Conservation (phyloP, 2,329 filamentous ascomycete genomes). For the Pestalotiopsis sp. region DNA sequence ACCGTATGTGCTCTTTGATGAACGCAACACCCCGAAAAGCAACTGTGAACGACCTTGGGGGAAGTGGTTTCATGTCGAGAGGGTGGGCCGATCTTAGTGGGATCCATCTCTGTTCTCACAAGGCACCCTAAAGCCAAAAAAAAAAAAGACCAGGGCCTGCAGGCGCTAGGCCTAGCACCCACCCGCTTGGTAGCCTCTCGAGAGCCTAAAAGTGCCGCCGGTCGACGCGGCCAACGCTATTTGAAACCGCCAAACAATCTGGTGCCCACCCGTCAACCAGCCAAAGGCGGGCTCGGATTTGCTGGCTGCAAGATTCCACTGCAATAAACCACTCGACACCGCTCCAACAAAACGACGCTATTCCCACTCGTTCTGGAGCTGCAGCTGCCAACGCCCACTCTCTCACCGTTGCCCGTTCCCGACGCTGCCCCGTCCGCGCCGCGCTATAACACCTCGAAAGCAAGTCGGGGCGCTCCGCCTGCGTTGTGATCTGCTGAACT, state of each 20-base stretch:
- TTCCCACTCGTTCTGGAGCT: constrained; percentile 7
- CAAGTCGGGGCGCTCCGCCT: not conserved
- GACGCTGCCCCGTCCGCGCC: constrained; percentile 3
- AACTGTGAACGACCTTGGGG: not conserved
- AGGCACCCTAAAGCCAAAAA: not conserved
- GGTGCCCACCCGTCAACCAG: not conserved
- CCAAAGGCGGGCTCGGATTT: constrained; percentile 3
- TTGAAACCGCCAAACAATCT: constrained; percentile 23
- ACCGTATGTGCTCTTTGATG: not conserved
- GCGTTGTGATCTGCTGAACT: constrained; percentile 5
- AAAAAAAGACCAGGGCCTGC: not conserved
- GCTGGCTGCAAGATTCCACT: not conserved
- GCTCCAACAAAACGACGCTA: constrained; percentile 9
- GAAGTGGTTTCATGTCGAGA: not conserved
- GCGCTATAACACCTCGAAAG: not conserved
- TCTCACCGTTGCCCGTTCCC: not conserved
- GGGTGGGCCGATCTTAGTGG: not conserved
- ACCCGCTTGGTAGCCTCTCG: constrained; percentile 2
- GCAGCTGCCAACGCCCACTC: not conserved
- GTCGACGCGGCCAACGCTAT: constrained; percentile 19
- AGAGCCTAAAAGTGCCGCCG: constrained; percentile 13
- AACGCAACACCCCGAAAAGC: not conserved
- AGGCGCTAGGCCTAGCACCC: not conserved
- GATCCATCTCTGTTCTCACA: not conserved
- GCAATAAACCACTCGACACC: constrained; percentile 6